Base-by-base conservation (phyloP, 768 basidiomycete species). In the Collybia mongolica region DNA sequence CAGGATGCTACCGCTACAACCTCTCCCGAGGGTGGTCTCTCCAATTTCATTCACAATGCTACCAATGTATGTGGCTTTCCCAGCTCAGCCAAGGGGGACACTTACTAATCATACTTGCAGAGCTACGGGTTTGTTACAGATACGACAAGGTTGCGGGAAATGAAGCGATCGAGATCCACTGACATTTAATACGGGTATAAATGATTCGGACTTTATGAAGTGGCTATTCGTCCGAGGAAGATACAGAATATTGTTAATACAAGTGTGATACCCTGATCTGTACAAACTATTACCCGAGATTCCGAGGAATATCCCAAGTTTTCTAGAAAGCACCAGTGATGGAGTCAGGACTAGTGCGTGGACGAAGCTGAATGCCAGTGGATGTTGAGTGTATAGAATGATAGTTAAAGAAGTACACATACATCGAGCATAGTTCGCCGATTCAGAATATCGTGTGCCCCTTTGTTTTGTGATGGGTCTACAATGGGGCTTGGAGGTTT, bases 1-100 rank as follows among this genome's bases (percentile, higher is more conserved):
- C 61, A 73, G 46, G 85, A 86, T 55, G 73, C 72, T 44, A 80
- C 76, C 15, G 85, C 81, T n/a, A 86, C 86, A 5, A 80, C 81
- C 2, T 82, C 81, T 6, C 82, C 84, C 1, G 60, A 67, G 5
- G 81, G 81, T 24, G 83, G 75, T 4, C 68, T 78, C 43, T 77
- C 79, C 52, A 86, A 77, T 52, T 71, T 86, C 5, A 62, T 81
- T n/a, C 70, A 82, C 54, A 86, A 86, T 56, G 65, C 75, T 28
- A 70, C 65, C 8, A 79, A 79, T 54, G 82, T 83, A 55, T 63
- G 81, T 66, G n/a, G n/a, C 24, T 38, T 38, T 39, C 40, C 28
- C 12, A 17, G 9, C 20, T 18, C 22, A 20, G 52, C 39, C 5
- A n/a, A 29, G 14, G 23, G 14, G 23, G 17, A 23, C 22, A 9